Evolutionary conservation across 2,329 filamentous ascomycete genomes (phyloP), one percentile per base, ranked within the genome.

Genomic region (Dothidotthia symphoricarpi): DNA sequence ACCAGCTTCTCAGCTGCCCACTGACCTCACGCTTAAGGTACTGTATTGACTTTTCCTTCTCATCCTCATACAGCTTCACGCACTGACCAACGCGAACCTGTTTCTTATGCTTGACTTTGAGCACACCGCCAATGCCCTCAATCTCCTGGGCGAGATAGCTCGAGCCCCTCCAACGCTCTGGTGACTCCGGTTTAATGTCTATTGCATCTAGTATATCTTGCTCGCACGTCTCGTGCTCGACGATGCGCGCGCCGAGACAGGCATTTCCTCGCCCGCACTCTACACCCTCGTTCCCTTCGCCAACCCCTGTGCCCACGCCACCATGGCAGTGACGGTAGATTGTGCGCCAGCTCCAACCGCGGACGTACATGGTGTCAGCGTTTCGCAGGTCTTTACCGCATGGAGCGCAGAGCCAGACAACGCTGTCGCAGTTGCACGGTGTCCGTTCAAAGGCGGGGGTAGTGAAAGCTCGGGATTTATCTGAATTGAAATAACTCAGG

Each of bases 101-200:
- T 56, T 84, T 83, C 55, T 93, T 87, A n/a, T 86, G 75, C 69
- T 91, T 95, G 45, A 84, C 86, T 74, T 95, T 95, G 36, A 96
- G 81, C 11, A 85, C 78, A 1, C 90, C 90, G 9, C 90, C 90
- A 29, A 96, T 86, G 2, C 90, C 90, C 58, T 95, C 88, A 43
- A 96, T 86, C 67, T 96, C 90, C 59, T 95, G 89, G 28, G 86
- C 77, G 39, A 82, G 77, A 59, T 95, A 96, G 3, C 89, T 89
- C 0, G 86, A 67, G 75, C 41, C 84, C 71, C 50, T 76, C 75
- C 65, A 78, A 70, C 65, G 51, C n/a, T 59, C 51, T 34, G 60
- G 38, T 17, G 55, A 45, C 34, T 60, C 40, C 60, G 69, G 45
- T 27, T 43, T 22, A 6, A 47, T 62, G 7, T 72, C 75, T 1